Evolutionary conservation across 164 flowering plant species (phyloP), one percentile per base, ranked within the genome.

Genomic region (Tetrastigma voinierianum): DNA sequence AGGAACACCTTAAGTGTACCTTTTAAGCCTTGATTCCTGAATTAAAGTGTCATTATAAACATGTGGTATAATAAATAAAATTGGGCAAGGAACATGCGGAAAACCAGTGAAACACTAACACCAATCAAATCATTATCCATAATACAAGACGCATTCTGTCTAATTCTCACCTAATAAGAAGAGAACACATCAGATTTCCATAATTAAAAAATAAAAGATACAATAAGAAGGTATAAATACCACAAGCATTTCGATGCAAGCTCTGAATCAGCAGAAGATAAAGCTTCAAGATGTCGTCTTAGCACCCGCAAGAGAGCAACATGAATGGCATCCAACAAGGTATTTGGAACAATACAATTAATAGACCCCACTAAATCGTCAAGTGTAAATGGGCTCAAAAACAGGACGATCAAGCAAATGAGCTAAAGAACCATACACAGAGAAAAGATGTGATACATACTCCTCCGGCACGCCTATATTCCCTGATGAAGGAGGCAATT

Each of bases 321-420:
- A 74, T 93, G 96, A 72, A 96, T 69, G 24, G 88, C 84, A 76
- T 93, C 97, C 79, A 88, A 66, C 81, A 96, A 77, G 16, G 91
- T 73, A 73, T 90, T 96, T 14, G 84, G 83, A 10, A 61, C 71
- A 51, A 45, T 17, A 64, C 83, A 88, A 66, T 88, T 93, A 40
- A 96, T 80, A 8, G 91, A 80, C 4, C 98, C 97, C 46, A 96
- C 98, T 71, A 96, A 89, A 66, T 93, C 97, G 68, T 96, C 93
- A 73, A 96, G 70, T n/a, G 76, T 73, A 69, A 96, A 93, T 1
- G 99, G 98, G 69, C 81, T 77, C 72, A 96, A 68, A 66, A 86
- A 96, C 61, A 96, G n/a, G 68, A 24, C 66, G 75, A 49, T 82
- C 62, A 67, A n/a, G 94, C 85, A 77, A 89, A 96, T 4, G 99